Base-by-base conservation (phyloP, 176 grass and related monocot genomes). In the Oryza glaberrima region DNA sequence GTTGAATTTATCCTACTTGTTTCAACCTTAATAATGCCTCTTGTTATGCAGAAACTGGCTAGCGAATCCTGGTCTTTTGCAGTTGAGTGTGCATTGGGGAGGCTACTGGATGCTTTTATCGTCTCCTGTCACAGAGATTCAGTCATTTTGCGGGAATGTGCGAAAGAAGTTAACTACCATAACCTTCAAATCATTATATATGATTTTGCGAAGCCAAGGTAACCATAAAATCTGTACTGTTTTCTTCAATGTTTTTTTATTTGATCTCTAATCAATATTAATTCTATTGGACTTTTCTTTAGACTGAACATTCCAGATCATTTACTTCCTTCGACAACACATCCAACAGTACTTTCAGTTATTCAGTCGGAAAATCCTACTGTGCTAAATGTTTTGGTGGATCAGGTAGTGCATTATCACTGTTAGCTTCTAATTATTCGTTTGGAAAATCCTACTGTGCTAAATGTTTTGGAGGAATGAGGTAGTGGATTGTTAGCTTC, bases 361-460 rank as follows among this genome's bases (percentile, higher is more conserved):
- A 78, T 98, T 36, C 76, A 78, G 13, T 91, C 89, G 11, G 91
- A 93, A 77, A 93, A 83, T 78, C 66, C 91, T 70, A 95, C 80
- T 82, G 86, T 98, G 28, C 47, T 93, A 69, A 98, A 98, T 85
- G 95, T 98, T 73, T 85, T 98, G 85, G 87, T 98, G 16, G 95
- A 98, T 84, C 90, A 91, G 89, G 92, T 98, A 90, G 5, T 9
- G 23, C 45, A 28, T n/a, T 8, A 4, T 41, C 8, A 41, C 45
- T 41, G 40, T 41, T 41, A 41, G 40, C 7, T 41, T 41, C 4
- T 8, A 41, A 7, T 41, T 41, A 41, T 41, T 41, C 40, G 8
- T 41, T 41, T 7, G 7, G 40, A 41, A 41, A 41, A 41, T 41
- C 40, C 6, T 41, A 41, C 40, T 41, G 40, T 41, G 40, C 40